Evolutionary conservation across 306 rosid genomes (phyloP).

Genomic region (Oemleria cerasiformis): DNA sequence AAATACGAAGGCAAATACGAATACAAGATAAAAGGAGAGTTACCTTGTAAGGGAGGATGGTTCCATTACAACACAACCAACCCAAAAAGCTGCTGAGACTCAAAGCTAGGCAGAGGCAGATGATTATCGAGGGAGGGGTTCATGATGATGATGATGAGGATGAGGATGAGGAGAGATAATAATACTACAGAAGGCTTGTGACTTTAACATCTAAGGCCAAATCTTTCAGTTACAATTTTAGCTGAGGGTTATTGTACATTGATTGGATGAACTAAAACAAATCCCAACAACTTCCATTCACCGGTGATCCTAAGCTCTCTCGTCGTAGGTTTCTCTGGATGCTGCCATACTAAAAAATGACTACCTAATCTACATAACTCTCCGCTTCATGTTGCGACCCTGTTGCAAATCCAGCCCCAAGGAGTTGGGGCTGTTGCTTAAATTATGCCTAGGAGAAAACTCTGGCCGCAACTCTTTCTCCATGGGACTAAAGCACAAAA

Average conservation of each 20-base stretch:
- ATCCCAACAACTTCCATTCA: constrained; percentile 69
- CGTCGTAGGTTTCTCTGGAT: constrained; percentile 44
- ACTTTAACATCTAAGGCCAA: constrained; percentile 43
- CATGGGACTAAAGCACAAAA: constrained; percentile 63
- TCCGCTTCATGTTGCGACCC: constrained; percentile 60
- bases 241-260: constrained; percentile 70
- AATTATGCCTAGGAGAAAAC: constrained; percentile 56
- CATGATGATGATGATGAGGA: neutral
- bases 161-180: constrained; percentile 21
- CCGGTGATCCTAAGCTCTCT: constrained; percentile 19
- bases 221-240: constrained; percentile 54
- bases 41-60: constrained; percentile 29
- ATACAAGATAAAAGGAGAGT: constrained; percentile 14
- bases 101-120: constrained; percentile 2
- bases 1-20: neutral
- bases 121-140: constrained; percentile 5
- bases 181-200: constrained; percentile 30
- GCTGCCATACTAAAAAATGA: constrained; percentile 71
- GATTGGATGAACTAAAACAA: constrained; percentile 57
- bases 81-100: constrained; percentile 17
- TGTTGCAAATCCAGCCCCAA: constrained; percentile 56
- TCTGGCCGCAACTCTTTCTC: constrained; percentile 48
- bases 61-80: constrained; percentile 27
- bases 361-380: constrained; percentile 85
- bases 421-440: constrained; percentile 33